Base-by-base conservation (phyloP, 352 stramenopile genomes). In the Phytophthora pluvialis region DNA sequence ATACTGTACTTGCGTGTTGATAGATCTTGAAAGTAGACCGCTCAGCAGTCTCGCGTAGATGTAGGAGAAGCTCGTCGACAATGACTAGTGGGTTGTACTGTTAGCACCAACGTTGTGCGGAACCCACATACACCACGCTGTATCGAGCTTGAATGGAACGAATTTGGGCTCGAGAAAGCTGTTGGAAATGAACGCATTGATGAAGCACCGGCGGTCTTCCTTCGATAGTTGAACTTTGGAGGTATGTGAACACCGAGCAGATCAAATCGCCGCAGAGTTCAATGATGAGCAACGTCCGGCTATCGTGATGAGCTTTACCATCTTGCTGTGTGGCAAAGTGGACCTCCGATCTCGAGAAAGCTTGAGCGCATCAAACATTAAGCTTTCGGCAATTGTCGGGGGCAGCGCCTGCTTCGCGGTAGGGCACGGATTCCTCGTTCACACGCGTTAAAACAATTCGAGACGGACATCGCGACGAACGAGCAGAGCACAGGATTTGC, bases 231-330 rank as follows among this genome's bases (percentile, higher is more conserved):
- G 21, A 21, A 21, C 21, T 21, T 21, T 21, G 21, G 21, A 21
- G 21, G 21, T 21, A 21, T 21, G 21, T 21, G 21, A 21, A 21
- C 21, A 21, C 21, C 21, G 21, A 21, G 21, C 21, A 13, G 1
- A 36, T 33, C 32, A 57, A 46, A 38, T 57, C 38, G 36, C 15
- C 38, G 26, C n/a, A n/a, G 51, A 60, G 51, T 60, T 60, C 51
- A 60, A 60, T n/a, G 51, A 60, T 60, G 36, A 58, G 50, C 26
- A 59, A 31, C 47, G 13, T 59, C 51, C 51, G 38, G 51, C 38
- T 60, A 42, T 60, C 39, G 26, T 31, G 31, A 32, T 54, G 47
- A 43, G 44, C 13, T 26, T 43, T 40, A 32, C 7, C 31, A 54
- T 32, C 5, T 18, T 15, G 8, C 42, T 38, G 29, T n/a, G n/a